These are phyloP conservation scores for Neotropicomus parvogracilis DNA, from an alignment of 1,284 basidiomycete genomes.

Conservation along the genomic window DNA sequence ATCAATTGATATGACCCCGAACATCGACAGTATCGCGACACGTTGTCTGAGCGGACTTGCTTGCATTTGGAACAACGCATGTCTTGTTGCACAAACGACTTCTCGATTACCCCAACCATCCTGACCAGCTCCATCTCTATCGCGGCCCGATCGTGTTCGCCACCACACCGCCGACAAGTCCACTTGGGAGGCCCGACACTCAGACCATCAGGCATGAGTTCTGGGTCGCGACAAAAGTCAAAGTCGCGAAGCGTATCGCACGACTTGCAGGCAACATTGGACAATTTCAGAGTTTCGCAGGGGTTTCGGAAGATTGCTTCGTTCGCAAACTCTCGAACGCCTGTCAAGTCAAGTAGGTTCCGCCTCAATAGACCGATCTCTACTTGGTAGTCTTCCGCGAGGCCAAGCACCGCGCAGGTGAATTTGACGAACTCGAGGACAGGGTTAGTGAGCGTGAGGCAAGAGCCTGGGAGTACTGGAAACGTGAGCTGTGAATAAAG, in stretches of 20 bases:
- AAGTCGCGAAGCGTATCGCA: constrained; percentile 91
- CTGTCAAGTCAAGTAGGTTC: constrained; percentile 86
- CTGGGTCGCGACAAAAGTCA: constrained; percentile 92
- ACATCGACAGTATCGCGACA: constrained; percentile 84
- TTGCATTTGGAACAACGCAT: constrained; percentile 84
- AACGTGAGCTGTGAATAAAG: constrained; percentile 67
- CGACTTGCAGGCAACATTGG: constrained; percentile 86
- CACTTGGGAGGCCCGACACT: constrained; percentile 52
- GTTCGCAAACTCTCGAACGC: constrained; percentile 82
- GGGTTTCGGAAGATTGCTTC: constrained; percentile 89
- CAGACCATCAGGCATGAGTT: constrained; percentile 65
- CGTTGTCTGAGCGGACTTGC: constrained; percentile 83
- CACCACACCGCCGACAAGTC: constrained; percentile 70
- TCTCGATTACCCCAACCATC: constrained; percentile 68
- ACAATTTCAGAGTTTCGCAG: constrained; percentile 85
- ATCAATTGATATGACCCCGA: constrained; percentile 80
- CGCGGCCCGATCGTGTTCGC: constrained; percentile 80
- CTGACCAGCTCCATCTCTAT: constrained; percentile 89
- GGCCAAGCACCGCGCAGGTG: constrained; percentile 74
- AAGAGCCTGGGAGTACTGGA: constrained; percentile 85
- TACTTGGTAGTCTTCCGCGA: constrained; percentile 75
- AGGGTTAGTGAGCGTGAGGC: constrained; percentile 73
- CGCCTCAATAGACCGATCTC: constrained; percentile 89
- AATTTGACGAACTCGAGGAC: constrained; percentile 91
- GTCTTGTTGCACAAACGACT: constrained; percentile 86